phyloP scores from a whole-genome alignment of 345 rosid genomes.

The Odontarrhena argentea region DNA sequence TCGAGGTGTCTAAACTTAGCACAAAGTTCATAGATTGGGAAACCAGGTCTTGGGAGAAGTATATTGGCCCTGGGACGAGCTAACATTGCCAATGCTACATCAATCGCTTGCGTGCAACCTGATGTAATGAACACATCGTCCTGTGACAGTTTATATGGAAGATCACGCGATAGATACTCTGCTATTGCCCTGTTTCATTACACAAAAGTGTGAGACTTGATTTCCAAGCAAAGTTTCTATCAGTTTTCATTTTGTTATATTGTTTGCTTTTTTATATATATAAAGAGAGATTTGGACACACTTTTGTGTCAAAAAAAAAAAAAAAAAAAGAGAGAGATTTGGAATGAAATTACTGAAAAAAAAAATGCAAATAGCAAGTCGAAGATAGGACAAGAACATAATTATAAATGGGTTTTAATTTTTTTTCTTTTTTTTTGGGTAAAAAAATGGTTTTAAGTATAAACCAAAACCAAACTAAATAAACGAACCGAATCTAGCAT shows the following conservation, averaged over 20 bases:
- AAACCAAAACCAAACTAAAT: too few species aligned
- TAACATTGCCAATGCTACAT: constrained; percentile 80
- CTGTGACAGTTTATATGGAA: constrained; percentile 73
- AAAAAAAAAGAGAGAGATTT: too few species aligned
- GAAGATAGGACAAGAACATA: too few species aligned
- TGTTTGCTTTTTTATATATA: not conserved
- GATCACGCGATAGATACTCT: constrained; percentile 73
- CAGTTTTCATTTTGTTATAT: not conserved
- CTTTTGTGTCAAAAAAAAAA: too few species aligned
- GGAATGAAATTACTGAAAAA: too few species aligned
- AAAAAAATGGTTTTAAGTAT: too few species aligned
- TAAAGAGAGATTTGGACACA: too few species aligned
- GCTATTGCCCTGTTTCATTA: constrained; percentile 67
- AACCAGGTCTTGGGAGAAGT: constrained; percentile 85
- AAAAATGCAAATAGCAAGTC: too few species aligned
- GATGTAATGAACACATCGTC: constrained; percentile 89
- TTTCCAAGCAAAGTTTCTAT: constrained; percentile 4
- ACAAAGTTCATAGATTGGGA: constrained; percentile 85
- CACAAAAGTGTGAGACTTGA: constrained; percentile 25
- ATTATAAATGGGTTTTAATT: too few species aligned
- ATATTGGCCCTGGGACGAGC: constrained; percentile 79
- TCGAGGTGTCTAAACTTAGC: constrained; percentile 73
- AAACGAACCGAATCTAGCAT: too few species aligned
- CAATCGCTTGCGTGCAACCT: constrained; percentile 96
- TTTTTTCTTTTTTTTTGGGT: too few species aligned